Evolutionary conservation across 2,329 filamentous ascomycete species (phyloP).

Genomic region (Aspergillus carbonarius): DNA sequence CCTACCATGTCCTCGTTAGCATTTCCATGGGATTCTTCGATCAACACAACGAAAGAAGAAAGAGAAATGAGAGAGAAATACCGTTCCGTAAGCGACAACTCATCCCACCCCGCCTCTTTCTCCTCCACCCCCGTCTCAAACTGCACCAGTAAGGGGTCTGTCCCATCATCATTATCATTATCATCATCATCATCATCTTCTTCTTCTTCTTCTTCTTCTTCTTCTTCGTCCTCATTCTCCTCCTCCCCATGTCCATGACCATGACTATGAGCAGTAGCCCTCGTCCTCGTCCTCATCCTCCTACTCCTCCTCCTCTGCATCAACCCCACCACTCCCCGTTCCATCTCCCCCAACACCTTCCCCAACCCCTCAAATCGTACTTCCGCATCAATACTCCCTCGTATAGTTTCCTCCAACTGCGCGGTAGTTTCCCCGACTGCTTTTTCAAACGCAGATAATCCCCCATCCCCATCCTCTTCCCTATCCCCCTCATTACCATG

Average conservation of each 20-base stretch:
- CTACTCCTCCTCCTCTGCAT: constrained; percentile 32
- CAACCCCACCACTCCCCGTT: constrained; percentile 34
- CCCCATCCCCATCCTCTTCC: constrained; percentile 16
- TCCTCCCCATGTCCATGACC: constrained; percentile 5
- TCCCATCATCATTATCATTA: constrained; percentile 42
- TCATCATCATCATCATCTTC: constrained; percentile 44
- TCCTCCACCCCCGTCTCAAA: constrained; percentile 38
- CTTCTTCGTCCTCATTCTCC: constrained; percentile 23
- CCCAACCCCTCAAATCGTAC: constrained; percentile 47
- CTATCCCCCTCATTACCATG: constrained; percentile 9
- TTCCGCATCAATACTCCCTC: constrained; percentile 58
- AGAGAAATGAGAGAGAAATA: constrained; percentile 31
- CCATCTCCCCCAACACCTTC: constrained; percentile 46
- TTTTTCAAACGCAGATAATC: constrained; percentile 43
- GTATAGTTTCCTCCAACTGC: constrained; percentile 58
- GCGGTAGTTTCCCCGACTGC: constrained; percentile 54
- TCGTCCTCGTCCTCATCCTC: constrained; percentile 22
- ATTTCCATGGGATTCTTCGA: neutral
- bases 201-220: constrained; percentile 36
- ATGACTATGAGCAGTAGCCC: neutral
- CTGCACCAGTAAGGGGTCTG: constrained; percentile 34
- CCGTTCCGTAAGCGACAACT: constrained; percentile 43
- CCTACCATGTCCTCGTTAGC: constrained; percentile 22
- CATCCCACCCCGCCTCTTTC: constrained; percentile 36
- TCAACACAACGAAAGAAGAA: constrained; percentile 5